Conservation (phyloP, 1,139 yeast species). For the Hansenula lynferdii region DNA sequence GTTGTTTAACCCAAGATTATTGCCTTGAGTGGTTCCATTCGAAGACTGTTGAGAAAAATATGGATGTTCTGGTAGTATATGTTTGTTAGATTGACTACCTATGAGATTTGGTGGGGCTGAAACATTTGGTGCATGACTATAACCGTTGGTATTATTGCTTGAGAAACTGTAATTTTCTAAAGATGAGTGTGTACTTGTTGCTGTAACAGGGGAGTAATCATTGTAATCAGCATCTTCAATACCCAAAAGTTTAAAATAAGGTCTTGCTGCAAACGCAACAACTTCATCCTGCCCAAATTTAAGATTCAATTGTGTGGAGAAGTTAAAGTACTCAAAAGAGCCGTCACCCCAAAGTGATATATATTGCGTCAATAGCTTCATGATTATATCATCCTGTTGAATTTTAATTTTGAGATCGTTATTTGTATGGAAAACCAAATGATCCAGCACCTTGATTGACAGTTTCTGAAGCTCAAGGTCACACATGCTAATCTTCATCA, state of each 20-base stretch:
- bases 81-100: too few species aligned
- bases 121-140: too few species aligned
- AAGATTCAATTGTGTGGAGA: conserved; percentile 15
- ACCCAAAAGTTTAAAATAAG: conserved; percentile 6
- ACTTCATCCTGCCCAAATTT: too few species aligned
- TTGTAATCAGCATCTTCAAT: conserved; percentile 1
- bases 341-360: conserved; percentile 31
- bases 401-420: conserved; percentile 11
- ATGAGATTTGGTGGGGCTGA: too few species aligned
- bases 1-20: too few species aligned
- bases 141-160: not conserved
- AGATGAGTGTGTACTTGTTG: conserved; percentile 8
- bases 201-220: conserved; percentile 6
- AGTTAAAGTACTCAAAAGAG: conserved; percentile 15
- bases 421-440: conserved; percentile 27
- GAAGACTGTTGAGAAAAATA: too few species aligned
- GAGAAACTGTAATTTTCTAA: not conserved
- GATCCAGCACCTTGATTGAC: conserved; percentile 27
- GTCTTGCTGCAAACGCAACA: conserved; percentile 4
- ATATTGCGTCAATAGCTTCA: conserved; percentile 23
- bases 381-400: conserved; percentile 22
- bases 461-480: conserved; percentile 27
- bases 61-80: too few species aligned
- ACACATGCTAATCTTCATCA: conserved; percentile 24
- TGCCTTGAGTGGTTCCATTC: too few species aligned